These are phyloP conservation scores for Smallanthus sonchifolius DNA, from an alignment of 129 eudicot genomes.

Conservation along the genomic window DNA sequence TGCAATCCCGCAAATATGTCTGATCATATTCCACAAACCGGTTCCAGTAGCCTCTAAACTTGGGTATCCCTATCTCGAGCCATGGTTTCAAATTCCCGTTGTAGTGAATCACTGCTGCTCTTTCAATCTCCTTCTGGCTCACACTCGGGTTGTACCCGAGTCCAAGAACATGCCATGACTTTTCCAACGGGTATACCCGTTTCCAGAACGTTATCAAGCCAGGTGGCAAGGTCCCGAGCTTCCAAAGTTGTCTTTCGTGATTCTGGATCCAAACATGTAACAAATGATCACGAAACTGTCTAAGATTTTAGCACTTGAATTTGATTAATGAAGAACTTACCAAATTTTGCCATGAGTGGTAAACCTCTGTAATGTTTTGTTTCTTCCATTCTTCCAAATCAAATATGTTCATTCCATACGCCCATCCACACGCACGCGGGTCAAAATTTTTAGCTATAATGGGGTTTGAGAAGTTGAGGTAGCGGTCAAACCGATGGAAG, in stretches of 20 bases:
- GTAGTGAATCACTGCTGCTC: constrained; percentile 85
- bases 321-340: constrained; percentile 34
- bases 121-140: constrained; percentile 65
- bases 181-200: constrained; percentile 61
- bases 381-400: constrained; percentile 85
- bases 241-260: constrained; percentile 83
- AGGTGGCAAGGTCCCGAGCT: constrained; percentile 92
- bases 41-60: constrained; percentile 72
- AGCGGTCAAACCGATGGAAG: constrained; percentile 93
- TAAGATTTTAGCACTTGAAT: not conserved
- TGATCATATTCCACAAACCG: constrained; percentile 77
- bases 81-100: constrained; percentile 95
- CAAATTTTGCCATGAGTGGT: constrained; percentile 94
- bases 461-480: constrained; percentile 89
- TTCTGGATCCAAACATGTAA: constrained; percentile 46
- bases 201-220: constrained; percentile 92
- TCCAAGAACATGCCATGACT: constrained; percentile 91
- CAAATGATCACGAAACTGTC: not conserved
- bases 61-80: constrained; percentile 91
- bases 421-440: constrained; percentile 99
- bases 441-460: constrained; percentile 72
- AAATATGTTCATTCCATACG: constrained; percentile 90
- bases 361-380: constrained; percentile 87
- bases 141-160: constrained; percentile 95
- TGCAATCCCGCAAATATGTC: constrained; percentile 77